Base-by-base conservation (phyloP, 768 basidiomycete species). In the Suillus bovinus region DNA sequence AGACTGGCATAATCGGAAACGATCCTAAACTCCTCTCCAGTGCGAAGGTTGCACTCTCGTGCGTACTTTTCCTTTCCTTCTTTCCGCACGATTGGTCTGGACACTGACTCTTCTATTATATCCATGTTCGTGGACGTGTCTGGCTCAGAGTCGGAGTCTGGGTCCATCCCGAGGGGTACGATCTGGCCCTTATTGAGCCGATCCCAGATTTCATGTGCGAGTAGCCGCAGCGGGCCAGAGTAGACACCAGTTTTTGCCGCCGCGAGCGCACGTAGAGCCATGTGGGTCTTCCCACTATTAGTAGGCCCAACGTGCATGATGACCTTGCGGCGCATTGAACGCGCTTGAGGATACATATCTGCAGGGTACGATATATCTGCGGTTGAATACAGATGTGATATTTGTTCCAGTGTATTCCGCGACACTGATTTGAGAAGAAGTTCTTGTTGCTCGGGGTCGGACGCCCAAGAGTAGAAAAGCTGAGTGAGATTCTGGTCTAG, bases 291-390 rank as follows among this genome's bases (percentile, higher is more conserved):
- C 34, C 96, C 97, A 64, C 92, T 93, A 74, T 99, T 99, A 27
- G 97, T 99, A 0, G 97, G 97, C 0, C 96, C 97, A 44, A 99
- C 94, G 69, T 99, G 96, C 81, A 99, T 88, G 72, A 96, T 89
- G 67, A 99, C 79, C 67, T 88, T 92, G 22, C 96, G 84, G 20
- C 80, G 82, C 65, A 87, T 77, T 13, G 73, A 69, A 11, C 96
- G 86, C 0, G 94, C 86, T 10, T 58, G 20, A 0, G 77, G 69
- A 67, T 72, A 87, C 13, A 76, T 70, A 62, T 87, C 86, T 0
- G 81, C 81, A 0, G 83, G 83, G 61, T 76, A 79, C n/a, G 74
- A 68, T 16, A 77, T 67, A 67, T 83, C 77, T 0, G 81, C 78
- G 2, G 79, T 75, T 5, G 68, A 67, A 29, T 77, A 72, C 20